Evolutionary conservation across 108 stramenopile genomes (phyloP), one percentile per base, ranked within the genome.

Genomic region (Cylindrotheca closterium): DNA sequence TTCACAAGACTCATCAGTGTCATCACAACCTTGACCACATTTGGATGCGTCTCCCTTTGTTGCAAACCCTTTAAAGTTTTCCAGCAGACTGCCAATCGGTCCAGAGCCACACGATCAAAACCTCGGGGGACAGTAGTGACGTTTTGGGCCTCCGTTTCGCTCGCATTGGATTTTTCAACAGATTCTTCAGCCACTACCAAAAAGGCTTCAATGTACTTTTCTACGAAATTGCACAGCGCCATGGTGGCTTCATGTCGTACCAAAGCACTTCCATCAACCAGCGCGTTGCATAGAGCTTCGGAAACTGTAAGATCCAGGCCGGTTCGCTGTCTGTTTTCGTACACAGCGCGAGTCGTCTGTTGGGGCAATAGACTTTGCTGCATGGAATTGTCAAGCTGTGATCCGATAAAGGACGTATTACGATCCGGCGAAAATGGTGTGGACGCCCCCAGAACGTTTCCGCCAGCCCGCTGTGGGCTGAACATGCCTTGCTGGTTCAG

Each of bases 171-270:
- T 23, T 42, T 42, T 30, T 29, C 54, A 42, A 67, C 30, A n/a
- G 30, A 42, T 33, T 91, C 79, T 45, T 86, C 84, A 27, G 94
- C 89, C 30, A 93, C 80, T 22, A 78, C 72, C 29, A 89, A 71
- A 65, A 97, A 89, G 15, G 75, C 84, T 48, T 75, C 64, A n/a
- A 90, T 55, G 75, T 95, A 93, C 67, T 94, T 94, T 46, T 63
- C 82, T 31, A 95, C 85, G 45, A 81, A 70, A 27, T 68, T 67
- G 12, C 77, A 78, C 7, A 95, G 60, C 3, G 85, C 84, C n/a
- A 93, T 69, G 3, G 76, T 48, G 22, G 88, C 81, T 77, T 98
- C 96, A 47, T 86, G 90, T 29, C 97, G 79, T 7, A 98, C 93
- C 22, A 85, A 37, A 24, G 91, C 78, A 61, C 86, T 92, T 2